Conservation (phyloP, 352 stramenopile genomes). For the Phytophthora ohioensis region DNA sequence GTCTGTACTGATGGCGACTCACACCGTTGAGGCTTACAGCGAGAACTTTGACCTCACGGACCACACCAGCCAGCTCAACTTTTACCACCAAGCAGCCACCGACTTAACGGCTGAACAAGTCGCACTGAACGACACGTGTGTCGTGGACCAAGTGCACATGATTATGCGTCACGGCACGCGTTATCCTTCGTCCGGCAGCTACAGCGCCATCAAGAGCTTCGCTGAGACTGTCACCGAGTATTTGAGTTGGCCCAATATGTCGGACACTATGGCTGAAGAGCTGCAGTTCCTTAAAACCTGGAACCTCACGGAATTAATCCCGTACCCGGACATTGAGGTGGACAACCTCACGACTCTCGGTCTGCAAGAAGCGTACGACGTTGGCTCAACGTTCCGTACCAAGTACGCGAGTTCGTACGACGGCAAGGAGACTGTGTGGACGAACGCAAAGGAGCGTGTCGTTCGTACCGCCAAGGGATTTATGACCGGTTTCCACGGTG, state of each 20-base stretch:
- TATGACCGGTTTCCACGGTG: conserved; percentile 60
- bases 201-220: conserved; percentile 49
- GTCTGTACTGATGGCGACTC: conserved; percentile 10
- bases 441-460: conserved; percentile 60
- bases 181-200: conserved; percentile 63
- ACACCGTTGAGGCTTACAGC: conserved; percentile 38
- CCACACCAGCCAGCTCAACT: conserved; percentile 69
- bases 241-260: conserved; percentile 42
- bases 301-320: conserved; percentile 53
- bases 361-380: conserved; percentile 50
- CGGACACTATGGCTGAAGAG: conserved; percentile 40
- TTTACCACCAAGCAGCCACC: conserved; percentile 60
- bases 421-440: conserved; percentile 53
- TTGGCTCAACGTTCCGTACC: conserved; percentile 45
- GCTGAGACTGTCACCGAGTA: conserved; percentile 39
- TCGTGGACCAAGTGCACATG: conserved; percentile 63
- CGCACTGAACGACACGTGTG: conserved; percentile 47
- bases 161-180: conserved; percentile 62
- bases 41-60: conserved; percentile 61
- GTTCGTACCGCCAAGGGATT: conserved; percentile 59
- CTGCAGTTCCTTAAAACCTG: conserved; percentile 56
- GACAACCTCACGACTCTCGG: conserved; percentile 72
- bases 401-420: conserved; percentile 59
- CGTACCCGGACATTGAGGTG: conserved; percentile 37
- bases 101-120: conserved; percentile 48